Evolutionary conservation across 805 yeast species (phyloP).

Genomic region (Lipomyces kockii): DNA sequence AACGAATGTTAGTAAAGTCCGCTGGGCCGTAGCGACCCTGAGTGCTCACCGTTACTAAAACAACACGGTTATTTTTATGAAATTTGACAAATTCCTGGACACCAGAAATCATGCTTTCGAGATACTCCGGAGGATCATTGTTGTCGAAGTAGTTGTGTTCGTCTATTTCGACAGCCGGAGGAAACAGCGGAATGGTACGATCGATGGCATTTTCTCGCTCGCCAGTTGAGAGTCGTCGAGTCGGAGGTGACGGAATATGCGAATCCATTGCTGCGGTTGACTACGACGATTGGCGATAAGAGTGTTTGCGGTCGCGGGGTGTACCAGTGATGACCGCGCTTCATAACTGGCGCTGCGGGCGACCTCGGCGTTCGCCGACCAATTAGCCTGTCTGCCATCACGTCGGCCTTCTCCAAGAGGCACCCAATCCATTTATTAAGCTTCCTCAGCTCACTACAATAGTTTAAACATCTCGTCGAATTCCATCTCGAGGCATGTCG

Average conservation of each 20-base stretch:
- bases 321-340: too few relatives aligned
- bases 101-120: constrained; percentile 62
- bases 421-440: too few relatives aligned
- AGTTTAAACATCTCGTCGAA: background rate
- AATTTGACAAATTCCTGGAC: constrained; percentile 63
- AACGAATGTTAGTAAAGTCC: background rate
- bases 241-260: constrained; percentile 16
- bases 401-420: background rate
- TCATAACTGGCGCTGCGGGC: too few relatives aligned
- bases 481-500: background rate
- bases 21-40: background rate
- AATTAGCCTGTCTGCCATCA: background rate
- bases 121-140: constrained; percentile 75
- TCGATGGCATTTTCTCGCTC: constrained; percentile 67
- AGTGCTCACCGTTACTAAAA: constrained; percentile 63
- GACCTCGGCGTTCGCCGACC: background rate
- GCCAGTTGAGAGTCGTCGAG: constrained; percentile 33
- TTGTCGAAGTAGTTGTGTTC: constrained; percentile 77
- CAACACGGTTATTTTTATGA: constrained; percentile 63
- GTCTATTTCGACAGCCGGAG: constrained; percentile 70
- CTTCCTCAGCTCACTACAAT: too few relatives aligned
- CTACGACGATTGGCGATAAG: background rate
- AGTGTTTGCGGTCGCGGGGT: background rate
- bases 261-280: constrained; percentile 7
- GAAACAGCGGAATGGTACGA: constrained; percentile 72